phyloP scores from a whole-genome alignment of 2,329 filamentous ascomycete species.

The Fusarium mangiferae region DNA sequence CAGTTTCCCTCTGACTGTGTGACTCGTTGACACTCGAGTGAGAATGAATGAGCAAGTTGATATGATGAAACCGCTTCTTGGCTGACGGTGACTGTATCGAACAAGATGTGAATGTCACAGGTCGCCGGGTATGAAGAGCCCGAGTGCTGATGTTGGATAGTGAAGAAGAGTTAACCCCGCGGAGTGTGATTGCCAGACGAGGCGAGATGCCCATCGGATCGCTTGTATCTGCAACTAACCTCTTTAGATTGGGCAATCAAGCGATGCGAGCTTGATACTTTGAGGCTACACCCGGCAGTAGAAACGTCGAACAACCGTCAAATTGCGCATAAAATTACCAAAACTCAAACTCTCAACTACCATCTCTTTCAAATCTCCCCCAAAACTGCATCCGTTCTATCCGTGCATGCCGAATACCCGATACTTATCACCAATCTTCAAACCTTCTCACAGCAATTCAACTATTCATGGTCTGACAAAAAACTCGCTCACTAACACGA shows the following conservation, averaged over 20 bases:
- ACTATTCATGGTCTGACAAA: not conserved
- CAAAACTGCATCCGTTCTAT: constrained; percentile 12
- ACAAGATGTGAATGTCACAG: not conserved
- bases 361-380: not conserved
- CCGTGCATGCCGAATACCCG: constrained; percentile 35
- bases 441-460: not conserved
- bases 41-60: constrained; percentile 38
- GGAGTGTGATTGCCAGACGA: not conserved
- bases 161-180: constrained; percentile 9
- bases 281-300: not conserved
- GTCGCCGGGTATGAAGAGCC: not conserved
- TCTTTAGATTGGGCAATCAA: not conserved
- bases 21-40: not conserved
- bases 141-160: constrained; percentile 5
- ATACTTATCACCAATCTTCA: not conserved
- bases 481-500: constrained; percentile 27
- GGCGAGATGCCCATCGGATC: not conserved
- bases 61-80: not conserved
- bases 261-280: not conserved
- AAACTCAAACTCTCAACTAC: not conserved
- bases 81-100: not conserved
- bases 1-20: not conserved
- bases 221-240: not conserved
- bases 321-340: not conserved
- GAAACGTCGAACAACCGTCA: not conserved